phyloP scores from a whole-genome alignment of 1,284 basidiomycete species.

The Porphyrellus sp. region DNA sequence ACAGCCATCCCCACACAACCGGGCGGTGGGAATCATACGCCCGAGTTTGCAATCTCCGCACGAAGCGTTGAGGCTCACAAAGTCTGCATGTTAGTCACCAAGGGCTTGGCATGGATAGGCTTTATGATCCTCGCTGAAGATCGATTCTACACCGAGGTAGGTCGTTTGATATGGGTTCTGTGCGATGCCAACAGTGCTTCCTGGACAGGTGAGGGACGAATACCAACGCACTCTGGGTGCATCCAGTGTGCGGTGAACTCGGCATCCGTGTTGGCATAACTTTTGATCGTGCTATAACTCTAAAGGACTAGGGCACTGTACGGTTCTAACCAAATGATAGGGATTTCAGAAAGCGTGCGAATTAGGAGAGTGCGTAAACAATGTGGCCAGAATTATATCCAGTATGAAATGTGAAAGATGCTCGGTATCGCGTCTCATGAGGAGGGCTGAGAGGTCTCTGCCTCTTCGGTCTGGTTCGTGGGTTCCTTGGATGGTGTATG shows the following conservation, averaged over 20 bases:
- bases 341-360: slow-evolving; percentile 11
- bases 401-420: slow-evolving; percentile 15
- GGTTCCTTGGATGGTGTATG: slow-evolving; percentile 19
- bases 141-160: slow-evolving; percentile 54
- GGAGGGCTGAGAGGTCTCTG: slow-evolving; percentile 9
- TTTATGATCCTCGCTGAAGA: slow-evolving; percentile 57
- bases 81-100: slow-evolving; percentile 54
- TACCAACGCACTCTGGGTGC: slow-evolving; percentile 22
- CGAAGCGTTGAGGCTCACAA: slow-evolving; percentile 59
- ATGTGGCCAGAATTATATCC: slow-evolving; percentile 19
- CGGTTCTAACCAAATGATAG: slow-evolving; percentile 16
- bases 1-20: slow-evolving; percentile 64
- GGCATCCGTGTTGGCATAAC: not conserved
- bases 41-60: slow-evolving; percentile 59
- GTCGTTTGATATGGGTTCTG: not conserved
- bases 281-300: slow-evolving; percentile 17
- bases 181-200: not conserved
- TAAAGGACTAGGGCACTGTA: slow-evolving; percentile 9
- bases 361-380: slow-evolving; percentile 22
- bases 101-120: slow-evolving; percentile 59
- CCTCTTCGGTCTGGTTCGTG: slow-evolving; percentile 19
- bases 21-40: slow-evolving; percentile 66
- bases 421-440: slow-evolving; percentile 12
- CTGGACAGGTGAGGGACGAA: slow-evolving; percentile 35
- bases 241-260: slow-evolving; percentile 8